Evolutionary conservation across 768 basidiomycete genomes (phyloP).

Genomic region (Pisolithus microcarpus): DNA sequence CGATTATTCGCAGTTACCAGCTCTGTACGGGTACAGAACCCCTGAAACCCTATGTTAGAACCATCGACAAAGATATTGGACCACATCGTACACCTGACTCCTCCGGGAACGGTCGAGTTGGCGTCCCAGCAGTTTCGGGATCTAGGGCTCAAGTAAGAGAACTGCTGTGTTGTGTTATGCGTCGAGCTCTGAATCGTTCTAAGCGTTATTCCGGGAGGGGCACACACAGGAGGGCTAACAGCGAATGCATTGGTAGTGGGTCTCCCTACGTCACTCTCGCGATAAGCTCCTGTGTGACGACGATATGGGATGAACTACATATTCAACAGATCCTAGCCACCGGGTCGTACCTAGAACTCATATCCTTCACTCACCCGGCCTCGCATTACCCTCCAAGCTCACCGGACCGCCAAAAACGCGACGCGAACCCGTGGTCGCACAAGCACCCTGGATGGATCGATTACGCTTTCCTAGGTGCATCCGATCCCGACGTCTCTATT

Average conservation of each 20-base stretch:
- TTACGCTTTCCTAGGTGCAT: conserved; percentile 54
- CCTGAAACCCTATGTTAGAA: conserved; percentile 10
- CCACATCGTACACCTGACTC: conserved; percentile 67
- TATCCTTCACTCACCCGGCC: conserved; percentile 53
- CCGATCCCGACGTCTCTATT: conserved; percentile 30
- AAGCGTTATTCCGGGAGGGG: conserved; percentile 63
- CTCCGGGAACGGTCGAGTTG: conserved; percentile 48
- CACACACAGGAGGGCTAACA: conserved; percentile 56
- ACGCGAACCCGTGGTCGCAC: conserved; percentile 45
- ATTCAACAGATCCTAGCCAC: conserved; percentile 43
- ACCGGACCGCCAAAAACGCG: conserved; percentile 37
- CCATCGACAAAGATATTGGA: conserved; percentile 45
- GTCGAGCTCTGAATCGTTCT: background rate
- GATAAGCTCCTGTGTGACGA: too few species aligned
- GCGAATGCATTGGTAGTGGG: conserved; percentile 59
- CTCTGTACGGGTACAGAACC: background rate
- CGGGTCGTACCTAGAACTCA: conserved; percentile 60
- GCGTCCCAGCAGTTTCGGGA: conserved; percentile 45
- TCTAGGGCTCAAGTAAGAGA: conserved; percentile 60
- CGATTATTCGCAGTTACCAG: background rate
- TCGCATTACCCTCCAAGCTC: conserved; percentile 48
- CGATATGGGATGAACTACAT: background rate
- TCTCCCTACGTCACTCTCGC: too few species aligned
- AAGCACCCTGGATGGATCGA: conserved; percentile 62
- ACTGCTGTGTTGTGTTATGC: background rate